Evolutionary conservation across 108 stramenopile species (phyloP).

Genomic region (Cyclotella cryptica): DNA sequence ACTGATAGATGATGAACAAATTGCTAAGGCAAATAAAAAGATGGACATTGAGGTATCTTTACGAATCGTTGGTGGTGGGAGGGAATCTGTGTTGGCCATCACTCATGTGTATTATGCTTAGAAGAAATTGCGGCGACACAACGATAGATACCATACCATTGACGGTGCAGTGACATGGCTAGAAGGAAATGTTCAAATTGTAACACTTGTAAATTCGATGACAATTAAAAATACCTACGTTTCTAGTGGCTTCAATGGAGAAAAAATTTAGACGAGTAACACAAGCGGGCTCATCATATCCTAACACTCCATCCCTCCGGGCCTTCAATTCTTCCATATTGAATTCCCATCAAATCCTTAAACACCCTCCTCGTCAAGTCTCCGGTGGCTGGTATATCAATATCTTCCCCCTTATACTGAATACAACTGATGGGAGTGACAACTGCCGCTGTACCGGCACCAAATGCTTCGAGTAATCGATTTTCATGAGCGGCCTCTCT

Average conservation of each 20-base stretch:
- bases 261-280: too few relatives aligned
- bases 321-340: constrained; percentile 85
- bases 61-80: constrained; percentile 43
- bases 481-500: constrained; percentile 74
- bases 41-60: constrained; percentile 52
- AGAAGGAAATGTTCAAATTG: too few relatives aligned
- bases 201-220: too few relatives aligned
- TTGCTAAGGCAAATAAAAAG: constrained; percentile 29
- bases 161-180: too few relatives aligned
- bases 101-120: constrained; percentile 61
- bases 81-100: constrained; percentile 30
- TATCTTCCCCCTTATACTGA: constrained; percentile 83
- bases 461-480: constrained; percentile 93
- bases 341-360: constrained; percentile 88
- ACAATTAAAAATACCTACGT: too few relatives aligned
- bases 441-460: constrained; percentile 97
- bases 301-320: constrained; percentile 65
- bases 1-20: constrained; percentile 34
- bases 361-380: constrained; percentile 84
- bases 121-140: background rate
- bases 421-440: constrained; percentile 89
- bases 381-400: constrained; percentile 83
- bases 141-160: too few relatives aligned
- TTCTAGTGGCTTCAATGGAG: too few relatives aligned
- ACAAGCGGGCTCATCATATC: constrained; percentile 15